Conservation (phyloP, 2,329 filamentous ascomycete genomes). For the Phaeosphaeriaceae sp. region DNA sequence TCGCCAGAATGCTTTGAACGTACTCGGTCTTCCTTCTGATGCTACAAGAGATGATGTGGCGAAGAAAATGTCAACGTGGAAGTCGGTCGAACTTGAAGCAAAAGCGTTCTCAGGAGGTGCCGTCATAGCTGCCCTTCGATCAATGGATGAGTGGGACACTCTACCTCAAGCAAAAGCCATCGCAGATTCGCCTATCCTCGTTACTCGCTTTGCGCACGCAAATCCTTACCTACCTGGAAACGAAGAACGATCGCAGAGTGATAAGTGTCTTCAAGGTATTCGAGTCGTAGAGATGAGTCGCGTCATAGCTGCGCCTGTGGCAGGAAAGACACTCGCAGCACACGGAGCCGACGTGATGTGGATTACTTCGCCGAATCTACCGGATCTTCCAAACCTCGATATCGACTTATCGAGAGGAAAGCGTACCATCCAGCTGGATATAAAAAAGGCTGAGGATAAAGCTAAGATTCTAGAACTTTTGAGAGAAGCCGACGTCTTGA, state of each 20-base stretch:
- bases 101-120: conserved; percentile 51
- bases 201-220: conserved; percentile 46
- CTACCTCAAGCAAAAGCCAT: conserved; percentile 57
- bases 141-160: conserved; percentile 61
- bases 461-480: conserved; percentile 54
- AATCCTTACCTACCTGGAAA: conserved; percentile 13
- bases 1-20: conserved; percentile 50
- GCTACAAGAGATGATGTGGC: conserved; percentile 52
- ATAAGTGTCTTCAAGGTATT: conserved; percentile 52
- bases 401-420: conserved; percentile 58
- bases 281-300: conserved; percentile 52
- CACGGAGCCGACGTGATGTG: conserved; percentile 59
- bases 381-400: conserved; percentile 52
- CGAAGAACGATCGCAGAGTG: background rate
- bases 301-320: conserved; percentile 56
- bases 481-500: conserved; percentile 60
- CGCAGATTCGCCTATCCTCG: conserved; percentile 55
- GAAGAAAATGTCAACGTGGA: conserved; percentile 51
- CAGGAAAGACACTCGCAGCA: conserved; percentile 53
- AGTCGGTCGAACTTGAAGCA: conserved; percentile 58
- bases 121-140: conserved; percentile 60
- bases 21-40: conserved; percentile 51
- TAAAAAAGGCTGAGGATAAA: conserved; percentile 53
- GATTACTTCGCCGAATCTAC: conserved; percentile 53
- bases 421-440: conserved; percentile 57